Evolutionary conservation across 1,139 yeast species (phyloP), one percentile per base, ranked within the genome.

Genomic region (Geotrichum aggregatum): DNA sequence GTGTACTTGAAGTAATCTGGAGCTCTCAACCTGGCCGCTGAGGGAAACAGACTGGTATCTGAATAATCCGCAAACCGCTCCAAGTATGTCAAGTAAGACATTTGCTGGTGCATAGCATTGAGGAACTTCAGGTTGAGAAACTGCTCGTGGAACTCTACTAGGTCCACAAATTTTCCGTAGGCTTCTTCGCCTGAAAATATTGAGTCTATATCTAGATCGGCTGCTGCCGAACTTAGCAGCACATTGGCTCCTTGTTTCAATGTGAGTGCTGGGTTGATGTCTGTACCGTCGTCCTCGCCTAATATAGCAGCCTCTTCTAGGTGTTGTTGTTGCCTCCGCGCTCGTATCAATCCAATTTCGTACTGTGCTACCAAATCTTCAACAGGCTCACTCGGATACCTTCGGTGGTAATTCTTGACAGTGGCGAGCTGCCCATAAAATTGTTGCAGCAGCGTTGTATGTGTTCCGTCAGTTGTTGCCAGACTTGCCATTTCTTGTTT

Each of bases 81-180:
- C 35, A 86, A 65, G 62, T 78, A 87, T 55, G 78, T 78, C 14
- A 75, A 63, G 57, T 84, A 83, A 0, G 79, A 63, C 22, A 70
- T 64, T 59, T 41, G 68, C 54, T 49, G 50, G 13, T 47, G 38
- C 18, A 36, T 24, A 14, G 50, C 61, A 56, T 10, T 54, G 16
- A 58, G 54, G 51, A 58, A 58, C 40, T 68, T 65, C 6, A 83
- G 66, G 48, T 76, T 73, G 42, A 78, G 63, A 77, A 83, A 86
- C 26, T 58, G 59, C 34, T 74, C 76, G 64, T 82, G 83, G 50
- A 76, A 71, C 1, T 63, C 58, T 8, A 72, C 65, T 53, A 91
- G 70, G 60, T 87, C 92, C 24, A 91, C 58, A 59, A 68, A 79
- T 58, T 76, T 76, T 0, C 96, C 96, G 63, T 75, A 79, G 22